Evolutionary conservation across 1,284 basidiomycete species (phyloP), one percentile per base, ranked within the genome.

Genomic region (Pseudozyma hubeiensis): DNA sequence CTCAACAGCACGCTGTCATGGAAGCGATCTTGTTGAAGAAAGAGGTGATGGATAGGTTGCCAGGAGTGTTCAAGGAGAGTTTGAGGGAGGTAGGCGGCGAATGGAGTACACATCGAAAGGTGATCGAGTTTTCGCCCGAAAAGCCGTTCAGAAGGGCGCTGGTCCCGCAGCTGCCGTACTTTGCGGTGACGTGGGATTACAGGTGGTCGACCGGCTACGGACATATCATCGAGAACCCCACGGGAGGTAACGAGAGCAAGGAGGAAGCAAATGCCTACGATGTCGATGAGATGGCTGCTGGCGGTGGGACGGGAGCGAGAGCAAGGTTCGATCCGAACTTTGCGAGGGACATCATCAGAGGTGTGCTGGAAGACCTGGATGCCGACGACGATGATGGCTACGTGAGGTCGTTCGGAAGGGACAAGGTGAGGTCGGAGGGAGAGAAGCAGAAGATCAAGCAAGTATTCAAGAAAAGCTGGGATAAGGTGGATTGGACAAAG

Each of bases 121-220:
- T 98, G 51, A 97, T 99, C 72, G 92, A 96, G 81, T 99, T 99
- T 83, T 90, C 91, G 2, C 31, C 57, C 7, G n/a, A n/a, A 5
- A 53, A 67, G 16, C 66, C 77, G 2, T 83, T 84, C 49, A 56
- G 82, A 9, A 46, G 63, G 8, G 67, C 64, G 9, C 65, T 99
- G 90, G 96, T 99, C 6, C 90, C 95, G 2, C 94, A 97, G 79
- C 86, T 99, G 45, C 97, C 97, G 0, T 99, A 99, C 86, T 99
- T 99, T 83, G 95, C 95, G 91, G 92, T 99, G 1, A 92, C 94
- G 80, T 99, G 95, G 86, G 97, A 99, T 85, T 89, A 99, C 86
- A 95, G 94, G 81, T 95, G 96, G 33, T 51, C 65, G 19, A 73
- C 60, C 16, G 84, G 83, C 1, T 99, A 94, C 82, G 97, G 97